A percentile compares a stretch with the other conserved stretches of the same genome.
Conservation (phyloP, 495 filamentous ascomycete species). For the Aspergillus cristatus region DNA sequence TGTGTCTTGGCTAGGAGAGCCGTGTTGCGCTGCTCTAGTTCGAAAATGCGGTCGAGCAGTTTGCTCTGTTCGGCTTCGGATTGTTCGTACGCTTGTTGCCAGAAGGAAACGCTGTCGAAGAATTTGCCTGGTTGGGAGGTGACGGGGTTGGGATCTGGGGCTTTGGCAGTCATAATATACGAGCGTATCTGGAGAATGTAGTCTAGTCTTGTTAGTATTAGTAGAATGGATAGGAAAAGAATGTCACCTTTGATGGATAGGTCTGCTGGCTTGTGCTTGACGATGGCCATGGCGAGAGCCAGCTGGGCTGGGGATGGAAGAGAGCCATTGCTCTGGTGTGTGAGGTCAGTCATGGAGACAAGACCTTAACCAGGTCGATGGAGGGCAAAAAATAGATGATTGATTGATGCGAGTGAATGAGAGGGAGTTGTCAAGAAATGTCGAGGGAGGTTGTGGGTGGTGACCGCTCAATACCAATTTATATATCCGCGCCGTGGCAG, state of each 20-base stretch:
- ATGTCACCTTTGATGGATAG: conserved; percentile 27
- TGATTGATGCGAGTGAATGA: too few relatives aligned
- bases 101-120: conserved; percentile 41
- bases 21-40: conserved; percentile 30
- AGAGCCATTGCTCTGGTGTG: not conserved
- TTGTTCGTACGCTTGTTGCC: conserved; percentile 39
- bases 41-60: conserved; percentile 32
- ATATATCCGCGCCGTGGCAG: too few relatives aligned
- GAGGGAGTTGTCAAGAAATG: too few relatives aligned
- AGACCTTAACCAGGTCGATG: too few relatives aligned
- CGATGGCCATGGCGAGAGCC: conserved; percentile 38
- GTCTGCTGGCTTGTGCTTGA: conserved; percentile 32
- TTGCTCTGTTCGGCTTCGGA: conserved; percentile 36
- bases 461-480: too few relatives aligned
- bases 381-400: too few relatives aligned
- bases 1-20: conserved; percentile 16
- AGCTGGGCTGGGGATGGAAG: conserved; percentile 27
- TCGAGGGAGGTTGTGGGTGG: too few relatives aligned
- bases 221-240: not conserved
- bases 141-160: conserved; percentile 4
- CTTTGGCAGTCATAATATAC: conserved; percentile 20
- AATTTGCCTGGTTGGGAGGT: conserved; percentile 20
- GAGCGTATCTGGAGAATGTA: conserved; percentile 30
- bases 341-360: too few relatives aligned
- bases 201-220: conserved; percentile 15